Percentiles rank a stretch among this genome's conserved stretches.
phyloP scores from a whole-genome alignment of 2,329 filamentous ascomycete genomes.

The Rugonectria rugulosa region DNA sequence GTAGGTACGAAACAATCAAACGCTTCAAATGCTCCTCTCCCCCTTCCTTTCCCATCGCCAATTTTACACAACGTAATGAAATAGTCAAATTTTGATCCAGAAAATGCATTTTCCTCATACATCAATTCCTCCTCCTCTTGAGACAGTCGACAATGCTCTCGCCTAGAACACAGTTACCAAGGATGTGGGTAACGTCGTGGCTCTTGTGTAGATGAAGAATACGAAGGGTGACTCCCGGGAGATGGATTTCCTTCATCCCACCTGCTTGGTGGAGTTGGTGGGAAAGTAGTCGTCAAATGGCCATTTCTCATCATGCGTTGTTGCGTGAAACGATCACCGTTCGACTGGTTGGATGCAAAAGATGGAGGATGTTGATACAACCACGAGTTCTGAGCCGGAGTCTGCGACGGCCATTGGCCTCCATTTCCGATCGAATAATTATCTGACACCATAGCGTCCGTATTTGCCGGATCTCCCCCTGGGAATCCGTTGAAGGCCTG shows the following conservation, averaged over 20 bases:
- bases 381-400: background rate
- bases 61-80: background rate
- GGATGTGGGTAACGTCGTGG: background rate
- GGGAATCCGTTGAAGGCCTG: background rate
- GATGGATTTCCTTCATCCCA: background rate
- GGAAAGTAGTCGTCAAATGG: background rate
- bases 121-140: background rate
- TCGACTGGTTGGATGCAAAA: background rate
- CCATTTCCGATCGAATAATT: conserved; percentile 5
- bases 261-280: background rate
- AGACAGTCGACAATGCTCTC: too few relatives aligned
- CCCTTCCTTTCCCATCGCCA: conserved; percentile 1
- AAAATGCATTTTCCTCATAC: background rate
- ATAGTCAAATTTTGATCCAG: background rate
- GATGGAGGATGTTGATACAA: background rate
- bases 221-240: background rate
- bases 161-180: conserved; percentile 3
- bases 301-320: background rate
- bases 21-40: conserved; percentile 7
- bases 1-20: conserved; percentile 1
- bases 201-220: background rate
- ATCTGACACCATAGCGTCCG: background rate
- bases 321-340: background rate
- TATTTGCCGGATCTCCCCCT: background rate
- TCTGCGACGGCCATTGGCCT: background rate